Evolutionary conservation across 2,329 filamentous ascomycete genomes (phyloP).

Genomic region (Capronia americana): DNA sequence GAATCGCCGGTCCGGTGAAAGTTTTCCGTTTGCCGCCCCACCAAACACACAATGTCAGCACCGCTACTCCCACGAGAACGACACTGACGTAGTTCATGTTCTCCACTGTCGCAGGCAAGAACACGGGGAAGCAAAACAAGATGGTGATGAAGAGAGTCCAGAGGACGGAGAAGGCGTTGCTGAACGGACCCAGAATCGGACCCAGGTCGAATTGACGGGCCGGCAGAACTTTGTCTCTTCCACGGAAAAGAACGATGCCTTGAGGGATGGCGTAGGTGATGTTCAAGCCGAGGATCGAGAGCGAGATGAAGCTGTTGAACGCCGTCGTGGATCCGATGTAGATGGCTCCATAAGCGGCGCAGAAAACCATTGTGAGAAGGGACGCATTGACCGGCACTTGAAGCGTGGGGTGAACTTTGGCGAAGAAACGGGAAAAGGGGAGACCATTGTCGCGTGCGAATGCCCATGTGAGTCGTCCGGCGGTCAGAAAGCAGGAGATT

Average conservation of each 20-base stretch:
- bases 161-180: constrained; percentile 45
- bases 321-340: constrained; percentile 37
- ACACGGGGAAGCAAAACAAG: constrained; percentile 42
- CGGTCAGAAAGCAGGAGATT: constrained; percentile 58
- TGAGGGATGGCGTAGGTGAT: constrained; percentile 42
- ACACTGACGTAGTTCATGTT: constrained; percentile 58
- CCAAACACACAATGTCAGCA: constrained; percentile 4
- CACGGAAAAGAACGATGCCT: constrained; percentile 50
- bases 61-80: constrained; percentile 38
- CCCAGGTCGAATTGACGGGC: constrained; percentile 34
- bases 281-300: constrained; percentile 32
- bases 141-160: constrained; percentile 43
- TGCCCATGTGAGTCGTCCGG: constrained; percentile 59
- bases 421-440: constrained; percentile 50
- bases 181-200: constrained; percentile 41
- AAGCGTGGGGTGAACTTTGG: constrained; percentile 43
- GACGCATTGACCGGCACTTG: constrained; percentile 49
- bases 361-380: constrained; percentile 44
- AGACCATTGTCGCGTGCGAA: constrained; percentile 60
- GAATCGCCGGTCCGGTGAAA: constrained; percentile 5
- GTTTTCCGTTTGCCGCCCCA: constrained; percentile 19
- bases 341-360: constrained; percentile 48
- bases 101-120: constrained; percentile 50
- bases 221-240: constrained; percentile 44
- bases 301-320: constrained; percentile 42